phyloP scores from a whole-genome alignment of 768 basidiomycete genomes.

The Kwoniella bestiolae region DNA sequence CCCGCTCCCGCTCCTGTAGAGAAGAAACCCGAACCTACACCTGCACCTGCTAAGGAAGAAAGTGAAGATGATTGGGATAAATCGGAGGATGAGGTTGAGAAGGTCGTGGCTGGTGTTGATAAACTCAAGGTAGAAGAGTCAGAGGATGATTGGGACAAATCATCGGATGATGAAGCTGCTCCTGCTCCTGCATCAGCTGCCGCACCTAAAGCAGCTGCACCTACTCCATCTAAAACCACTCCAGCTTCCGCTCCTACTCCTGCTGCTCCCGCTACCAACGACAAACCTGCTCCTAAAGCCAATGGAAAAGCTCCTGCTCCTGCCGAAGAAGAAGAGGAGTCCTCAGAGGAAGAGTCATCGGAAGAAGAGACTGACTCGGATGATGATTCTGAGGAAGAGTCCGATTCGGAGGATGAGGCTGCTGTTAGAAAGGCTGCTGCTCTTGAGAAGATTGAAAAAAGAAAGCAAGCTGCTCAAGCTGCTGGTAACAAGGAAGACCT shows the following conservation, averaged over 20 bases:
- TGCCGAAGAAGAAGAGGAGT: conserved; percentile 59
- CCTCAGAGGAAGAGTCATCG: conserved; percentile 39
- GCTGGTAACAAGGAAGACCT: conserved; percentile 85
- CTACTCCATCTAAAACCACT: conserved; percentile 33
- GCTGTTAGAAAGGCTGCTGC: conserved; percentile 77
- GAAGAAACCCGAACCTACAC: conserved; percentile 37
- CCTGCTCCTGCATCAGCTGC: conserved; percentile 34
- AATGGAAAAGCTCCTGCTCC: conserved; percentile 47
- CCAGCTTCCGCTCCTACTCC: conserved; percentile 30
- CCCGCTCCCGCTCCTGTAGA: conserved; percentile 52
- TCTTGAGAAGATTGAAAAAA: conserved; percentile 74
- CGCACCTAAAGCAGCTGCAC: conserved; percentile 22
- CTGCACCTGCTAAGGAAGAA: conserved; percentile 40
- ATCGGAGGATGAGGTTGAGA: conserved; percentile 56
- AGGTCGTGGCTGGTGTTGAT: conserved; percentile 51
- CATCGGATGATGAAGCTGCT: conserved; percentile 49
- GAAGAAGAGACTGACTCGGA: conserved; percentile 41
- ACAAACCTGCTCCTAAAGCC: conserved; percentile 36
- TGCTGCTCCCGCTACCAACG: conserved; percentile 25
- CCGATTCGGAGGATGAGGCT: conserved; percentile 58
- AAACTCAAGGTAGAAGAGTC: conserved; percentile 55
- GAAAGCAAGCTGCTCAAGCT: conserved; percentile 81
- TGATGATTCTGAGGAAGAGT: conserved; percentile 53
- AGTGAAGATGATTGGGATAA: conserved; percentile 62
- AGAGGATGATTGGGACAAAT: conserved; percentile 58